Conservation (phyloP, 495 filamentous ascomycete genomes). For the Neurospora sp. region DNA sequence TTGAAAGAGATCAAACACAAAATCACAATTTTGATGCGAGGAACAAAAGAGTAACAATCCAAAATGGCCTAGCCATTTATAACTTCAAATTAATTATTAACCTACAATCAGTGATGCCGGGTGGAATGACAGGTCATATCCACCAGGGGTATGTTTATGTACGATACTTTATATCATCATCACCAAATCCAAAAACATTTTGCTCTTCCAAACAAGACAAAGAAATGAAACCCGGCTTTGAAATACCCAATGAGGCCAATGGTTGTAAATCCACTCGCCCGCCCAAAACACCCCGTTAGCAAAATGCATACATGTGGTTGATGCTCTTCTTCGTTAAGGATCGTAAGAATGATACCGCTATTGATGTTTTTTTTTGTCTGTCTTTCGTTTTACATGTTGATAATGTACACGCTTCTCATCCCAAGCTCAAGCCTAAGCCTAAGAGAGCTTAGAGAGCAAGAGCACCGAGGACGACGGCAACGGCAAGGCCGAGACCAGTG, state of each 20-base stretch:
- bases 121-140: neutral
- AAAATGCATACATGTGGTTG: constrained; percentile 2
- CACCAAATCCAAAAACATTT: neutral
- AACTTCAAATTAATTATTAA: neutral
- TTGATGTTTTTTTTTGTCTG: neutral
- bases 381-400: neutral
- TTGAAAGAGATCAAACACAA: neutral
- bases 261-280: neutral
- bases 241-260: neutral
- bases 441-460: constrained; percentile 25
- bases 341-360: constrained; percentile 27
- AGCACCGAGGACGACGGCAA: constrained; percentile 18
- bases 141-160: neutral
- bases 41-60: neutral
- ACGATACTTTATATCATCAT: neutral
- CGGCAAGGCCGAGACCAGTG: constrained; percentile 29
- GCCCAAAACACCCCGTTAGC: neutral
- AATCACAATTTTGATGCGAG: neutral
- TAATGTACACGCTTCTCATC: neutral
- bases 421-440: neutral
- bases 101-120: neutral
- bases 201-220: neutral
- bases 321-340: constrained; percentile 27
- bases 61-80: neutral
- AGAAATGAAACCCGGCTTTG: neutral